Evolutionary conservation across 345 rosid species (phyloP).

Genomic region (Trapa bicornis): DNA sequence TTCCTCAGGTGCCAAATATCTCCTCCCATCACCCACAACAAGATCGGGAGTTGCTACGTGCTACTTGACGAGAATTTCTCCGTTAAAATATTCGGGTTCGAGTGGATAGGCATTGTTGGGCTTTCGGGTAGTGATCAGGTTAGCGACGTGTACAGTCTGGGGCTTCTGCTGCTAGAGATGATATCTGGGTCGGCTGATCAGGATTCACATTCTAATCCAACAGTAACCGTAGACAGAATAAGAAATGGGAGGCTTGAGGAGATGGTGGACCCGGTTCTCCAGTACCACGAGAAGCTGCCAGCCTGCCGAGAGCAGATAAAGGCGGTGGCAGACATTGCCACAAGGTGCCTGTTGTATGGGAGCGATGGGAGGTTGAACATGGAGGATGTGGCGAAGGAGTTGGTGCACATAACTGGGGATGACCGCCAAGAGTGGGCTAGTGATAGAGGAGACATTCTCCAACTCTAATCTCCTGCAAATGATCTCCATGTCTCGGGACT

Average conservation of each 20-base stretch:
- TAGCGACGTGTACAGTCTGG: constrained; percentile 46
- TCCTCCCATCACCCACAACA: constrained; percentile 55
- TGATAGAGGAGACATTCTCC: constrained; percentile 71
- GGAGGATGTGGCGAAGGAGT: constrained; percentile 62
- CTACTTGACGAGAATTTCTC: constrained; percentile 50
- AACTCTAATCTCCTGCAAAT: constrained; percentile 83
- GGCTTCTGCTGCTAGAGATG: constrained; percentile 53
- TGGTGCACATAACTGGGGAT: constrained; percentile 39
- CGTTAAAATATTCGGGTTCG: constrained; percentile 51
- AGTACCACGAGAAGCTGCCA: constrained; percentile 47
- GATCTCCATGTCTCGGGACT: constrained; percentile 89
- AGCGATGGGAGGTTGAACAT: constrained; percentile 67
- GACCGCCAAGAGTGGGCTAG: constrained; percentile 38
- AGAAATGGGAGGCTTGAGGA: constrained; percentile 59
- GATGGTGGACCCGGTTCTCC: constrained; percentile 52
- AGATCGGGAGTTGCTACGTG: constrained; percentile 39
- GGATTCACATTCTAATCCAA: constrained; percentile 5
- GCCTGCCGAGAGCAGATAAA: constrained; percentile 50
- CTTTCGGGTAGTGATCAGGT: background rate
- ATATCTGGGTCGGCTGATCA: constrained; percentile 31
- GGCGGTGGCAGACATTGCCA: constrained; percentile 59
- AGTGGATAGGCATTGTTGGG: constrained; percentile 10
- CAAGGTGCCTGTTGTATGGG: constrained; percentile 61
- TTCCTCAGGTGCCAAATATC: constrained; percentile 49
- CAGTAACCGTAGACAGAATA: constrained; percentile 34